Conservation (phyloP, 306 rosid species). For the Senna tora region DNA sequence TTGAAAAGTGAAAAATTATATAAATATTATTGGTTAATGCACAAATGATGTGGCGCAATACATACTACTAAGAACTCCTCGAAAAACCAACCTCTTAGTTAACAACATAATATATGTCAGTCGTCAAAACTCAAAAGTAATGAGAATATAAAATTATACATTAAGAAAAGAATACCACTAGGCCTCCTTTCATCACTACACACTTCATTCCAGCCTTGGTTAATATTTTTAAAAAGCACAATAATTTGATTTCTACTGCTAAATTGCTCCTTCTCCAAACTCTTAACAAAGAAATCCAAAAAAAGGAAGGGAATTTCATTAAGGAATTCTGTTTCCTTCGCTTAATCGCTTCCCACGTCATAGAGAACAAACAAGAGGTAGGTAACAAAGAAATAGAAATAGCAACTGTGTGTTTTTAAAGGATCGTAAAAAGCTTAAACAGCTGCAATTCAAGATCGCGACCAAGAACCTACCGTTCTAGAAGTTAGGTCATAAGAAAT, state of each 20-base stretch:
- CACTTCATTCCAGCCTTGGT: not conserved
- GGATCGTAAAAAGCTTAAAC: not conserved
- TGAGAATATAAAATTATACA: too few relatives aligned
- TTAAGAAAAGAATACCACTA: not conserved
- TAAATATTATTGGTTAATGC: too few relatives aligned
- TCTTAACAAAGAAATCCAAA: not conserved
- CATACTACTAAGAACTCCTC: too few relatives aligned
- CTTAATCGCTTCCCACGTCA: too few relatives aligned
- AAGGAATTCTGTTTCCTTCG: not conserved
- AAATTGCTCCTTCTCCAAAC: conserved; percentile 2
- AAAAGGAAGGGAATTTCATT: not conserved
- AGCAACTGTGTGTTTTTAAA: not conserved
- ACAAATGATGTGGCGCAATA: too few relatives aligned
- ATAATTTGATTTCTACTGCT: not conserved
- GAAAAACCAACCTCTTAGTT: too few relatives aligned
- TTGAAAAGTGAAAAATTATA: too few relatives aligned
- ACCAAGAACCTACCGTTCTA: not conserved
- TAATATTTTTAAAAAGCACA: not conserved
- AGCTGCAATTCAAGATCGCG: not conserved
- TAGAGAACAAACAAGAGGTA: conserved; percentile 1
- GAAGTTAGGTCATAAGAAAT: not conserved
- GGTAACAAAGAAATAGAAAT: not conserved
- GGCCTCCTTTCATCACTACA: not conserved
- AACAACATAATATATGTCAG: not conserved
- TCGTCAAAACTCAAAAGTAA: not conserved